Conservation (phyloP, 2,329 filamentous ascomycete genomes). For the Tolypocladium tundrense region DNA sequence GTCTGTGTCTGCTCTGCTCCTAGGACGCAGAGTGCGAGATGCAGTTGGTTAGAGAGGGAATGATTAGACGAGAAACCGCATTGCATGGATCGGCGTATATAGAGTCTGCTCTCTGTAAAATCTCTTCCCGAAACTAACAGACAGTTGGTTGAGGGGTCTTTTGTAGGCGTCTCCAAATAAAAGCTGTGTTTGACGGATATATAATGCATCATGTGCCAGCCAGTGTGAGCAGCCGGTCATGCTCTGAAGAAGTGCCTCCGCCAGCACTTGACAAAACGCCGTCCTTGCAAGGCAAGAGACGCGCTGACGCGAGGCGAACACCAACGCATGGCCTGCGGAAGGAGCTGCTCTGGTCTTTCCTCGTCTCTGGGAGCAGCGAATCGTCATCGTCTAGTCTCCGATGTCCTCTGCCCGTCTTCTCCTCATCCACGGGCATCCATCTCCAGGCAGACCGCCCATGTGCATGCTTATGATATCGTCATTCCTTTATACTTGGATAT, state of each 20-base stretch:
- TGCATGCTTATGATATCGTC: background rate
- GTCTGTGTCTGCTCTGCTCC: background rate
- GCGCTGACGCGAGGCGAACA: no score
- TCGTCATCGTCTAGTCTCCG: background rate
- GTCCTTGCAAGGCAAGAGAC: background rate
- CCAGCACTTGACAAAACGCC: background rate
- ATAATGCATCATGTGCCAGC: no score
- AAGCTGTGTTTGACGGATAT: background rate
- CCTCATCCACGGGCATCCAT: background rate
- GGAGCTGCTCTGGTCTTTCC: background rate
- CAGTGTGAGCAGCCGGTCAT: background rate
- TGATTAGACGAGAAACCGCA: slow-evolving; percentile 2
- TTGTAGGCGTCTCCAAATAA: background rate
- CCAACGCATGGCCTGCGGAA: no score
- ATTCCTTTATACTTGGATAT: slow-evolving; percentile 1
- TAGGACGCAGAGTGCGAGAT: background rate
- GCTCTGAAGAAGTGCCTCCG: background rate
- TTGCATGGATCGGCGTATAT: slow-evolving; percentile 3
- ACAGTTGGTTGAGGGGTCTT: background rate
- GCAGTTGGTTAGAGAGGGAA: slow-evolving; percentile 2
- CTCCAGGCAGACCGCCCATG: background rate
- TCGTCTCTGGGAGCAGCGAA: background rate
- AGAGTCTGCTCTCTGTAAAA: background rate
- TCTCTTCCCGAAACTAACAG: background rate
- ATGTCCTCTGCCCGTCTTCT: background rate